Conservation (phyloP, 441 rosid species). For the Adansonia madagascariensis region DNA sequence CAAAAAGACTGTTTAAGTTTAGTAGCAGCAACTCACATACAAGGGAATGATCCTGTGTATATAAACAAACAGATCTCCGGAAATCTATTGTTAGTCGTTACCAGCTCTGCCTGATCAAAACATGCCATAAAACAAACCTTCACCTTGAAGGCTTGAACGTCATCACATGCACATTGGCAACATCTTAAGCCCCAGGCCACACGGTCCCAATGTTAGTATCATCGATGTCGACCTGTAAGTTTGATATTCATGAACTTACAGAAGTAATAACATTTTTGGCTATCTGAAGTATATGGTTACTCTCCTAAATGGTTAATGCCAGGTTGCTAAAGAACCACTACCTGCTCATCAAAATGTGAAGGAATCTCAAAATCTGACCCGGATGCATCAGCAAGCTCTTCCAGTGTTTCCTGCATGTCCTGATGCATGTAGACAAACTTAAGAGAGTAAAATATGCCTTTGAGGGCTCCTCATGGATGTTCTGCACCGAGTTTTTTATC, state of each 20-base stretch:
- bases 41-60: conserved; percentile 24
- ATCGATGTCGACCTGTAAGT: conserved; percentile 45
- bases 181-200: conserved; percentile 40
- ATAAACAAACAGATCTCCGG: conserved; percentile 26
- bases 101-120: conserved; percentile 18
- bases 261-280: conserved; percentile 29
- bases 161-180: neutral
- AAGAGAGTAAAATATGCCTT: neutral
- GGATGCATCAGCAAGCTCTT: conserved; percentile 50
- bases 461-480: neutral
- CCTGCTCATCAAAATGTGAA: conserved; percentile 54
- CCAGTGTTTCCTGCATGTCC: conserved; percentile 52
- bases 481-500: neutral
- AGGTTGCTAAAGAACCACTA: conserved; percentile 33
- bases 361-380: conserved; percentile 59
- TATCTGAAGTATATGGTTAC: conserved; percentile 26
- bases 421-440: conserved; percentile 24
- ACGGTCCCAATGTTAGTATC: conserved; percentile 33
- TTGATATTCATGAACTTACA: conserved; percentile 30
- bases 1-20: neutral
- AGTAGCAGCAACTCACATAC: conserved; percentile 5
- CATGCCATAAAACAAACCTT: conserved; percentile 20
- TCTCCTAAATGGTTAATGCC: conserved; percentile 27
- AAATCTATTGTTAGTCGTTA: conserved; percentile 37
- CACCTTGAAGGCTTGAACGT: conserved; percentile 12